Base-by-base conservation (phyloP, 805 yeast genomes). In the Kodamaea fukazawae region DNA sequence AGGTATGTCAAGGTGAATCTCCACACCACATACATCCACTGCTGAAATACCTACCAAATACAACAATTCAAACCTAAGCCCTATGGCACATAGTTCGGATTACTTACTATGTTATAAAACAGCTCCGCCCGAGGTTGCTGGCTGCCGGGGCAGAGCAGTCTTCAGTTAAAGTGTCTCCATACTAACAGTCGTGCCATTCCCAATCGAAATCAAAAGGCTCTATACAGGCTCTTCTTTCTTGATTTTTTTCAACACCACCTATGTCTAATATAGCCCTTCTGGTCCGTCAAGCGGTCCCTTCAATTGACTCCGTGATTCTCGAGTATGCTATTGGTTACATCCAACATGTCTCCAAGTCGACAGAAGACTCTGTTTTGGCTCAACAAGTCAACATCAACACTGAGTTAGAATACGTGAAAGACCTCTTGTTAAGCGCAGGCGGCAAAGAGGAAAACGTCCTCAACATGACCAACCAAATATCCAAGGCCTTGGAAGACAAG, bases 271-370 rank as follows among this genome's bases (percentile, higher is more conserved):
- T 66, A 17, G 68, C 70, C 10, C 51, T 66, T 33, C 88, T 84
- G 57, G 80, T 90, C 6, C 83, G 96, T 45, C 86, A 83, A 60
- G 91, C 96, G 0, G 93, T 82, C 3, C 90, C 96, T 2, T 71
- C 84, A 0, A 75, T 93, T 33, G 99, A 93, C 54, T 82, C 90
- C 1, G 79, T 89, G 8, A 96, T 93, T 13, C 75, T 83, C 1
- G 93, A 89, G 46, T 93, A 93, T 58, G 95, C 96, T 3, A 83
- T 83, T 28, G 99, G 99, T 1, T 93, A 90, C 53, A 83, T 88
- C 40, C 82, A 83, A 43, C 90, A 89, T 65, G 67, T 93, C 13
- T 79, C 88, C n/a, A 71, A 70, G 36, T 72, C 86, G 13, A 87
- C 93, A 0, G 82, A 79, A 48, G 96, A 89, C 60, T 80, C 89